These are phyloP conservation scores for Graphilbum fragrans DNA, from an alignment of 2,329 filamentous ascomycete genomes.

Conservation along the genomic window DNA sequence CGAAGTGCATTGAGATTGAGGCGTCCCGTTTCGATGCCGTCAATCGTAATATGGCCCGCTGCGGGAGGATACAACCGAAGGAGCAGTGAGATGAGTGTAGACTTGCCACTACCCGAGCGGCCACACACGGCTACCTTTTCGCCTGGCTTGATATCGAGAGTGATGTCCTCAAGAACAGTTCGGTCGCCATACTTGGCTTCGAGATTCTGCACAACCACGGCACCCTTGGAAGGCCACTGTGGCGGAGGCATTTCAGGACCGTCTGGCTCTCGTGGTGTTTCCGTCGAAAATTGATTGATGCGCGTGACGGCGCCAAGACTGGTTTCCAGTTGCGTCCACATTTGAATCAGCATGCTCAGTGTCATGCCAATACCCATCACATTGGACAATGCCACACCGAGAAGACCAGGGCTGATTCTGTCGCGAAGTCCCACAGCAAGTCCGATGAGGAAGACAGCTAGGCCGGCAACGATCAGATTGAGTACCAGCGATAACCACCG, in stretches of 20 bases:
- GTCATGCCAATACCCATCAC: conserved; percentile 12
- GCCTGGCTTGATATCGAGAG: conserved; percentile 15
- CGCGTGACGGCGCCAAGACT: conserved; percentile 14
- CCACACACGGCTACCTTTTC: conserved; percentile 22
- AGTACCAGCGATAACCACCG: conserved; percentile 33
- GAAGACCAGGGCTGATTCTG: conserved; percentile 15
- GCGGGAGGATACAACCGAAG: conserved; percentile 33
- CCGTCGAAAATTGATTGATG: conserved; percentile 4
- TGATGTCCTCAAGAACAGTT: conserved; percentile 12
- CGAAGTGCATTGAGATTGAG: conserved; percentile 15
- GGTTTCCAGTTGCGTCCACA: conserved; percentile 14
- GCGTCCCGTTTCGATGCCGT: conserved; percentile 23
- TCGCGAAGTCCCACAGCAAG: conserved; percentile 19
- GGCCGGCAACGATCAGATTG: conserved; percentile 21
- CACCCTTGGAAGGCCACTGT: conserved; percentile 2
- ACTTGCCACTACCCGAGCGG: conserved; percentile 19
- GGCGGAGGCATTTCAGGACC: conserved; percentile 2
- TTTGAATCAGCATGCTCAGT: conserved; percentile 11
- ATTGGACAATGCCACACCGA: conserved; percentile 18
- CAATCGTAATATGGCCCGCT: conserved; percentile 29
- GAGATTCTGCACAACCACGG: neutral
- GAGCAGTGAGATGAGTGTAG: conserved; percentile 22
- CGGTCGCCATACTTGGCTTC: conserved; percentile 4
- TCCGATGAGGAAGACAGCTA: conserved; percentile 21
- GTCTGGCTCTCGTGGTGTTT: conserved; percentile 2